phyloP scores from a whole-genome alignment of 306 rosid species.

The Rosa lucieae region DNA sequence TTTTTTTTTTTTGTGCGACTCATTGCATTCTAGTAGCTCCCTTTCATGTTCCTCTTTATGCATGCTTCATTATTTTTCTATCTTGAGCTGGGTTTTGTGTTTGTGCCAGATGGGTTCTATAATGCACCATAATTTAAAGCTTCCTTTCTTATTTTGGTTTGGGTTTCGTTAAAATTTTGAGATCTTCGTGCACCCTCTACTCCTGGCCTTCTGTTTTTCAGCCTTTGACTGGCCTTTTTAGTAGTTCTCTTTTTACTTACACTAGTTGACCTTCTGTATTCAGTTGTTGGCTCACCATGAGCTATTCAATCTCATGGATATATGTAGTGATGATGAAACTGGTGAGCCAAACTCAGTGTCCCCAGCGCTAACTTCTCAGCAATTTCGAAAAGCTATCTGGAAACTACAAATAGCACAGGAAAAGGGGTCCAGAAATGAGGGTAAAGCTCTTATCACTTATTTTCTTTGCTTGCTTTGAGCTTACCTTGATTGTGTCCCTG shows the following conservation, averaged over 20 bases:
- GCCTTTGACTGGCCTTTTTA: too few relatives aligned
- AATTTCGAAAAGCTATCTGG: too few relatives aligned
- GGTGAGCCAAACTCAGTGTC: too few relatives aligned
- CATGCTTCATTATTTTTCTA: not conserved
- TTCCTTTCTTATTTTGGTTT: not conserved
- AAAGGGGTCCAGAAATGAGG: conserved; percentile 10
- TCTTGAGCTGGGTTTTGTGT: not conserved
- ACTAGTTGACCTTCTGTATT: not conserved
- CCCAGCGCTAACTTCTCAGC: too few relatives aligned
- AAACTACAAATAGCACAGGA: too few relatives aligned
- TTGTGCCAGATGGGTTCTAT: not conserved
- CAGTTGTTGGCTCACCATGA: not conserved
- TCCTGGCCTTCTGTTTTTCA: not conserved
- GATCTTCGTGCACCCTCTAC: too few relatives aligned
- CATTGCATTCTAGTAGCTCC: not conserved
- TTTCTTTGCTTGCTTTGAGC: not conserved
- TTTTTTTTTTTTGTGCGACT: not conserved
- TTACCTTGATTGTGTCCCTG: too few relatives aligned
- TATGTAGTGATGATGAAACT: conserved; percentile 46
- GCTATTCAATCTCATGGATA: conserved; percentile 18
- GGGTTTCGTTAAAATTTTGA: not conserved
- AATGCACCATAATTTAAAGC: not conserved
- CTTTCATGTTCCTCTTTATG: not conserved
- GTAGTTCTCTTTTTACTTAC: too few relatives aligned
- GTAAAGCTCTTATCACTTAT: conserved; percentile 25